Conservation (phyloP, 2,329 filamentous ascomycete species). For the Madurella mycetomatis region DNA sequence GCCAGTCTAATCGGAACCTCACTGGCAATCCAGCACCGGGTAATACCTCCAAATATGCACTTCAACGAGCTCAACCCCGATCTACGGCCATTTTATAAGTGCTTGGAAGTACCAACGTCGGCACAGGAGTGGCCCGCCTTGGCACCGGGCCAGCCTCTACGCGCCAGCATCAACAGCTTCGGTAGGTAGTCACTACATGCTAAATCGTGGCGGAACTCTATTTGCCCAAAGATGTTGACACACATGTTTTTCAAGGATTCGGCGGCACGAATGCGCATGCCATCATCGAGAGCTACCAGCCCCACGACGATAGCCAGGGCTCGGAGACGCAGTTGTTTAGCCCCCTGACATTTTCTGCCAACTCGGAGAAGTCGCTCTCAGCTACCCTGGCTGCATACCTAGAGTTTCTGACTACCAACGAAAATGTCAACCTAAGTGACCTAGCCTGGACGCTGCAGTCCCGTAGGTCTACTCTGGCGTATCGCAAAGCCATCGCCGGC, state of each 20-base stretch:
- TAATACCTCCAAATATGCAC: conserved; percentile 39
- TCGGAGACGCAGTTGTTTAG: conserved; percentile 3
- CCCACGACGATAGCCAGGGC: background rate
- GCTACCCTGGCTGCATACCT: conserved; percentile 1
- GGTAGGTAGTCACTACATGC: conserved; percentile 14
- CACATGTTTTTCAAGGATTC: conserved; percentile 26
- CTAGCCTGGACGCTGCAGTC: background rate
- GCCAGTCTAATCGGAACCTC: conserved; percentile 41
- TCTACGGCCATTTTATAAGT: conserved; percentile 31
- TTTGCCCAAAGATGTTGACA: too few species aligned
- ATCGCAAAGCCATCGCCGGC: conserved; percentile 34
- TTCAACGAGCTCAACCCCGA: conserved; percentile 42
- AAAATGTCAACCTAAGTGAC: too few species aligned
- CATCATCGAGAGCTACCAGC: conserved; percentile 20
- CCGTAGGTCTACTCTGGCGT: conserved; percentile 37
- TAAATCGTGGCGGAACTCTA: too few species aligned
- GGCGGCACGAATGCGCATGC: conserved; percentile 30
- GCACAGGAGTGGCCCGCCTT: conserved; percentile 35
- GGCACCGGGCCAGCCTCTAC: conserved; percentile 16
- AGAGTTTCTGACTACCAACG: background rate
- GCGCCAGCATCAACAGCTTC: conserved; percentile 42
- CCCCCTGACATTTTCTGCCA: conserved; percentile 11
- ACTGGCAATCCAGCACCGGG: conserved; percentile 35
- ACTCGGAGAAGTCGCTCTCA: too few species aligned
- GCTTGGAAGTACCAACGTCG: conserved; percentile 37